phyloP scores from a whole-genome alignment of 306 rosid genomes.

The Myrica gale region DNA sequence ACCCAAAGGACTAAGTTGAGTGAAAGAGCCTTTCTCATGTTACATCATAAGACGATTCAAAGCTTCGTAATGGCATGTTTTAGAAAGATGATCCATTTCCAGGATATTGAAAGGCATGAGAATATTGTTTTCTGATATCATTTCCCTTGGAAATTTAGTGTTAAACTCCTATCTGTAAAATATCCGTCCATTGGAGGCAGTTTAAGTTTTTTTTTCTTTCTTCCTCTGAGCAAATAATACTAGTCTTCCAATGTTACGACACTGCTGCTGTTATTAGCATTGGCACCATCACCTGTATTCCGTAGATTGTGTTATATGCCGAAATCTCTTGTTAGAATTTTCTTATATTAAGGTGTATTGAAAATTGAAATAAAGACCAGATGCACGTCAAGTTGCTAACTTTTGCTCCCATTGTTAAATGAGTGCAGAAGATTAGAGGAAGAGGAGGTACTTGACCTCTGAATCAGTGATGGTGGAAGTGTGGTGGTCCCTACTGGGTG shows the following conservation, averaged over 20 bases:
- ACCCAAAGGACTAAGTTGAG: background rate
- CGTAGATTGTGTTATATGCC: background rate
- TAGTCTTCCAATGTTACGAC: background rate
- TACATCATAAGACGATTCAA: background rate
- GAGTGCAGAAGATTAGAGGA: constrained; percentile 31
- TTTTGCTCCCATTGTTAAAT: constrained; percentile 4
- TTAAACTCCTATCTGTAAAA: background rate
- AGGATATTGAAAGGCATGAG: background rate
- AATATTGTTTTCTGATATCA: background rate
- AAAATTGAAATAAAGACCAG: background rate
- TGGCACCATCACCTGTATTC: background rate
- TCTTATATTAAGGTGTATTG: background rate
- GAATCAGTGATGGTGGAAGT: constrained; percentile 65
- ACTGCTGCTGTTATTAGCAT: background rate
- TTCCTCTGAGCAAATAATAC: too few relatives aligned
- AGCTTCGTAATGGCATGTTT: background rate
- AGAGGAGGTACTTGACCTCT: constrained; percentile 31
- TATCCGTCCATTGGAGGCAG: background rate
- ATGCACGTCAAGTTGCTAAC: background rate
- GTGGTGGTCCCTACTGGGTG: constrained; percentile 91
- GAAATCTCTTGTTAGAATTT: background rate
- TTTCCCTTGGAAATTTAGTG: background rate
- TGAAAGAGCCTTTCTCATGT: background rate
- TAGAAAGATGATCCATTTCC: background rate
- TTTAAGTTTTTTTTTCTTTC: background rate